Base-by-base conservation (phyloP, 2,329 filamentous ascomycete species). In the Sclerotinia nivalis region DNA sequence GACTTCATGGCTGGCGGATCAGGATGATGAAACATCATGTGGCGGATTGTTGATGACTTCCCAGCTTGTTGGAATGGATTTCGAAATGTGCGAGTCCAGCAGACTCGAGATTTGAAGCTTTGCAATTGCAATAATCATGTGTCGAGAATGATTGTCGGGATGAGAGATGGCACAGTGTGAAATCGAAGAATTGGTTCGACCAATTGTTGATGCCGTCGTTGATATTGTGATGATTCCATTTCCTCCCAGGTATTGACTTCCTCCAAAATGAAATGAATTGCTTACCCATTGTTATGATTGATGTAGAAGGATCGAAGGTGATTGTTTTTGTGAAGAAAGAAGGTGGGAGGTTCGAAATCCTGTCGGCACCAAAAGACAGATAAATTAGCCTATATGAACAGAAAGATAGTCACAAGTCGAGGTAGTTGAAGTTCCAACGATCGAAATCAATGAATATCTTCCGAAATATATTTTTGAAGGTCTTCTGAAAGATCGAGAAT, bases 231-330 rank as follows among this genome's bases (percentile, higher is more conserved):
- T 59, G 60, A 56, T 56, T 64, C 66, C 66, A 54, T 54, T 55
- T 45, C 68, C 7, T 43, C 47, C 64, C 66, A 50, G 68, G 69
- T 69, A 61, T 69, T 69, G 58, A 58, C 68, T 70, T 67, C 66
- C 67, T 60, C 52, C 40, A 70, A 74, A 75, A 70, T 69, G 75
- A 76, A 75, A 58, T 69, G 75, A 75, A 74, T 72, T 76, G 77
- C 77, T 78, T 78, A 78, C 77, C 77, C 76, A 78, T 78, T 76
- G 73, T 77, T 50, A 74, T 58, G 71, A 73, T 66, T 76, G 64
- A 54, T 73, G 72, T 74, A 75, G 75, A 77, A 78, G 70, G 76
- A 73, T 74, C 75, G 75, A 76, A 73, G 59, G 72, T 65, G 67
- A 75, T 79, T 79, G 69, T 73, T 61, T 69, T 64, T 31, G 37